Evolutionary conservation across 2,329 filamentous ascomycete genomes (phyloP), one percentile per base, ranked within the genome.

Genomic region (Aspergillus vadensis): DNA sequence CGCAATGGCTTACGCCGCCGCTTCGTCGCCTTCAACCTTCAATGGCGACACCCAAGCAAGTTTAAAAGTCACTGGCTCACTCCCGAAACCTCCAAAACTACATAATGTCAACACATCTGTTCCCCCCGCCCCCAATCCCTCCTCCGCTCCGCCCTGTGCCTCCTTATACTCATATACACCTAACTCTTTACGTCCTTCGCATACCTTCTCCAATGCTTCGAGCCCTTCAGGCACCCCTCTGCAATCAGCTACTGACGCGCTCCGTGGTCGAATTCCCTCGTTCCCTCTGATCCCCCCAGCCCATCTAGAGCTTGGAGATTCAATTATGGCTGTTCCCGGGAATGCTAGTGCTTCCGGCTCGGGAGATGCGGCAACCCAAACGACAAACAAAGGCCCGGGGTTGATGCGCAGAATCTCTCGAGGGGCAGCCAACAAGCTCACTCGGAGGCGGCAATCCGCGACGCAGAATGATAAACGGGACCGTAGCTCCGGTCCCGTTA

Each of bases 321-420:
- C 90, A n/a, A 81, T 90, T 49, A 77, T 91, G 63, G 71, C 72
- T 64, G 63, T 79, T 63, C 77, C 80, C 32, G 73, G 78, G 12
- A 74, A 74, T 32, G 69, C 75, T n/a, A 76, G 74, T 17, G 74
- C 76, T 41, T 75, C 79, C 25, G 86, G 81, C 67, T 88, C 89
- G 5, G 85, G 84, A 51, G 87, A 91, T 62, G 83, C 83, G 55
- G 72, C 86, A 60, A 78, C 81, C 23, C 76, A 81, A 52, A 83
- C 81, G 70, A 64, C 70, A 44, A 72, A 66, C 61, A 86, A 87
- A 69, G 85, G 84, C 38, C 85, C 88, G 3, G 84, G 84, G 53
- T 77, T 98, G 59, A 96, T 98, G 67, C 88, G 95, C 64, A 86
- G 93, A 64, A 81, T 97, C 21, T 98, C 95, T 32, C 91, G 90